These are phyloP conservation scores for Magnaporthiopsis poae DNA, from an alignment of 2,329 filamentous ascomycete genomes.

Conservation along the genomic window DNA sequence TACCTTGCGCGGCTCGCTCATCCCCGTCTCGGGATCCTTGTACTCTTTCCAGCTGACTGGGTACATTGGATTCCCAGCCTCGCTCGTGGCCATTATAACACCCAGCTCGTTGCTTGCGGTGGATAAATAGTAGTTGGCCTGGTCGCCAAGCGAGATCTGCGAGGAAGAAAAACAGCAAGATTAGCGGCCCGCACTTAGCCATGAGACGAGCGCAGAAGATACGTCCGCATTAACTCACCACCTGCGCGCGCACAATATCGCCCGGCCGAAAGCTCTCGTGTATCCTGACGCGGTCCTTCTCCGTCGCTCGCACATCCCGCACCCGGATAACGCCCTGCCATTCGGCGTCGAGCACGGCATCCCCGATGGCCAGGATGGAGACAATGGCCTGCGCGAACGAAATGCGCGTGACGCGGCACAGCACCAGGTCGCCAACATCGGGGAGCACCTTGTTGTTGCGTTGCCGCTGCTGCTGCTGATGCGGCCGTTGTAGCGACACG, in stretches of 20 bases:
- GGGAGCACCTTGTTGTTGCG: constrained; percentile 67
- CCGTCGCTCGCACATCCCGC: constrained; percentile 87
- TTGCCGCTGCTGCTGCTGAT: constrained; percentile 13
- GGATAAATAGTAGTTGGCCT: constrained; percentile 88
- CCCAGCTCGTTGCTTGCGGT: constrained; percentile 86
- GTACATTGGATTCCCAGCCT: constrained; percentile 80
- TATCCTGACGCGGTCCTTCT: constrained; percentile 89
- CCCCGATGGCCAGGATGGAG: constrained; percentile 73
- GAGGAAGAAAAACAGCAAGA: not conserved
- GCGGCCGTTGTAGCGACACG: constrained; percentile 31
- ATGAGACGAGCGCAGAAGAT: not conserved
- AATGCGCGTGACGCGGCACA: constrained; percentile 77
- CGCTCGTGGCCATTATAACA: constrained; percentile 85
- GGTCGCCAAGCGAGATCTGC: constrained; percentile 80
- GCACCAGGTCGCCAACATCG: constrained; percentile 67
- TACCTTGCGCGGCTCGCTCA: constrained; percentile 75
- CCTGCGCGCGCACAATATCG: constrained; percentile 77
- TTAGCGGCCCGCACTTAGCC: constrained; percentile 1
- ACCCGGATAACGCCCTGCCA: constrained; percentile 78
- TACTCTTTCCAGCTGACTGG: constrained; percentile 95
- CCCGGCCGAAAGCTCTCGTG: constrained; percentile 86
- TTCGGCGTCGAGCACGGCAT: constrained; percentile 62
- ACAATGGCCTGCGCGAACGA: constrained; percentile 76
- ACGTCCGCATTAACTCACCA: constrained; percentile 46
- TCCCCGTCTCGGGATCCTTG: constrained; percentile 68